These are phyloP conservation scores for Nitzschia inconspicua DNA, from an alignment of 108 stramenopile genomes.

Conservation along the genomic window DNA sequence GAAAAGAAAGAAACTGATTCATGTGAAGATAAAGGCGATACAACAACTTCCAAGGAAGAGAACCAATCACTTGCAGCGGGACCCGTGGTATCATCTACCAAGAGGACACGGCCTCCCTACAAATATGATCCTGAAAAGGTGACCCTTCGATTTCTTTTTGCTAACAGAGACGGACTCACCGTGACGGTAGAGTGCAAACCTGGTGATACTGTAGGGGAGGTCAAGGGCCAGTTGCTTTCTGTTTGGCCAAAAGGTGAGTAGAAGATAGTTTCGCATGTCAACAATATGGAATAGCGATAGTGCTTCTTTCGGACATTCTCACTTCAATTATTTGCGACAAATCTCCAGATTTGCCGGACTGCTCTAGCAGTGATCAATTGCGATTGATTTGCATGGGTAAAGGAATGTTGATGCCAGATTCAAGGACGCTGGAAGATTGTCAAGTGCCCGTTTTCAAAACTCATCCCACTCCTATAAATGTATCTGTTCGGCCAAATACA, in stretches of 20 bases:
- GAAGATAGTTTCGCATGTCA: neutral
- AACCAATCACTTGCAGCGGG: neutral
- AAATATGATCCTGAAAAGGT: conserved; percentile 75
- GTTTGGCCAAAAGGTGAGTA: conserved; percentile 80
- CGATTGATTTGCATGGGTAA: conserved; percentile 90
- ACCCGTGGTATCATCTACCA: conserved; percentile 33
- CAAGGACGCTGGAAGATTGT: conserved; percentile 59
- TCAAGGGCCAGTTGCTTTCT: conserved; percentile 74
- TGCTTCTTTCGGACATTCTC: neutral
- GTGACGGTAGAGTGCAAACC: conserved; percentile 77
- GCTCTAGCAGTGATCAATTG: conserved; percentile 61
- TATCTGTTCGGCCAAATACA: conserved; percentile 57
- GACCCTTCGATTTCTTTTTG: conserved; percentile 79
- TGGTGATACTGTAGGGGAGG: conserved; percentile 69
- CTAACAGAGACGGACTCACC: conserved; percentile 75
- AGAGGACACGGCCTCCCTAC: conserved; percentile 47
- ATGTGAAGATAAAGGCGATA: neutral
- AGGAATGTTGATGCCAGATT: conserved; percentile 76
- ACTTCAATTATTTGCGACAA: neutral
- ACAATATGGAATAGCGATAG: too few species aligned
- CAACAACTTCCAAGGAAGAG: neutral
- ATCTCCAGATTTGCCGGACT: conserved; percentile 49
- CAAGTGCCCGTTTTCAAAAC: conserved; percentile 83
- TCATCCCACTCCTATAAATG: conserved; percentile 87
- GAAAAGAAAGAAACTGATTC: too few species aligned